Conservation (phyloP, 73 alveolate species). For the Paramecium sexaurelia region DNA sequence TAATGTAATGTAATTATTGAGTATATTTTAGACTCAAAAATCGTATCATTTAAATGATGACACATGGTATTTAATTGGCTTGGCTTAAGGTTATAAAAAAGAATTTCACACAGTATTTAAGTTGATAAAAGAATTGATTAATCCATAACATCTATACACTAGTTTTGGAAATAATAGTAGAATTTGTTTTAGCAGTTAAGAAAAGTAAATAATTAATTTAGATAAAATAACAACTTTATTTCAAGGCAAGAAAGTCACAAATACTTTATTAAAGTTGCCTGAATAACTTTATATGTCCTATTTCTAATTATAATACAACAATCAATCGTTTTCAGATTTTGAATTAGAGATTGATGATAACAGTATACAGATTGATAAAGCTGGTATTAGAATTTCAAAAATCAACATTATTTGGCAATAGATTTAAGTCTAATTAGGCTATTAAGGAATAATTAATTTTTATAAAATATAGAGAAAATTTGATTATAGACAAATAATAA, state of each 20-base stretch:
- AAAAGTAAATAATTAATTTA: neutral
- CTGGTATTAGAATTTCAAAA: neutral
- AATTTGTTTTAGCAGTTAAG: conserved; percentile 13
- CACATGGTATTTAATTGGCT: conserved; percentile 49
- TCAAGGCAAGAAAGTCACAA: neutral
- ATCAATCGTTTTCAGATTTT: neutral
- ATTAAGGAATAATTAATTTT: neutral
- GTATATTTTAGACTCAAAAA: neutral
- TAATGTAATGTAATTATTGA: conserved; percentile 36
- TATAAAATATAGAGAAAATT: neutral
- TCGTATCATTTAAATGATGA: conserved; percentile 15
- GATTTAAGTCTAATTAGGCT: neutral
- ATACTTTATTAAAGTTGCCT: neutral
- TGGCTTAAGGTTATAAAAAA: conserved; percentile 47
- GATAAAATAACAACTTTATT: neutral
- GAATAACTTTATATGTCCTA: neutral
- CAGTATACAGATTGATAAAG: neutral
- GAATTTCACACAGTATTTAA: conserved; percentile 38
- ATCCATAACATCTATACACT: conserved; percentile 40
- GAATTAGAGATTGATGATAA: neutral
- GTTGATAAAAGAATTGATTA: neutral
- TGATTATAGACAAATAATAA: neutral
- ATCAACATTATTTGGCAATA: neutral
- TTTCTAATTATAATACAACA: neutral
- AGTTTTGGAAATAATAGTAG: conserved; percentile 3